phyloP scores from a whole-genome alignment of 805 yeast genomes.

The Yarrowia yakushimensis region DNA sequence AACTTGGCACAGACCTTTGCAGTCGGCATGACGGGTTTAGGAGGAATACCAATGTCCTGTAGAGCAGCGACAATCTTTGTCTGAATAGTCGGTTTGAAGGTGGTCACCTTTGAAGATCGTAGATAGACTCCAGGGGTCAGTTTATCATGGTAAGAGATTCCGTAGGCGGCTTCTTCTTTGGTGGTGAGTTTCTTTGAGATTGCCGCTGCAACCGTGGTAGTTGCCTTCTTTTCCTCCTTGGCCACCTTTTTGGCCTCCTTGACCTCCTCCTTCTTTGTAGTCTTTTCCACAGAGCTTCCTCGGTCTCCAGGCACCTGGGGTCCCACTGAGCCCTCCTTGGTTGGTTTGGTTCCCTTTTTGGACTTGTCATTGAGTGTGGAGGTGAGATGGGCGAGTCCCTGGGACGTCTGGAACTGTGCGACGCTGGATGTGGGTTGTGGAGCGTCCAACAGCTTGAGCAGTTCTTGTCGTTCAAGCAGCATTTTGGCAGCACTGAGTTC shows the following conservation, averaged over 20 bases:
- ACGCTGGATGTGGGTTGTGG: constrained; percentile 72
- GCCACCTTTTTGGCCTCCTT: constrained; percentile 27
- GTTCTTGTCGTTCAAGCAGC: constrained; percentile 72
- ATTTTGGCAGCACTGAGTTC: constrained; percentile 90
- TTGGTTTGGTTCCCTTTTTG: constrained; percentile 46
- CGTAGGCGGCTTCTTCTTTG: constrained; percentile 81
- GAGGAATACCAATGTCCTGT: constrained; percentile 75
- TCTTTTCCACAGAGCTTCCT: constrained; percentile 25
- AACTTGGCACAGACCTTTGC: constrained; percentile 69
- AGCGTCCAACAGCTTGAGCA: constrained; percentile 76
- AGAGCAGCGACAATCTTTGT: constrained; percentile 56
- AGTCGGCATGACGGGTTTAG: constrained; percentile 86
- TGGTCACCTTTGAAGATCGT: constrained; percentile 73
- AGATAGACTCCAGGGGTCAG: constrained; percentile 70
- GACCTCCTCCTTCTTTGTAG: constrained; percentile 6
- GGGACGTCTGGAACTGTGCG: constrained; percentile 74
- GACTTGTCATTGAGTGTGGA: constrained; percentile 66
- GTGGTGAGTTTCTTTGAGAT: constrained; percentile 53
- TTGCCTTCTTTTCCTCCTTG: constrained; percentile 32
- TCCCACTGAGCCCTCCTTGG: constrained; percentile 30
- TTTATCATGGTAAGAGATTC: constrained; percentile 65
- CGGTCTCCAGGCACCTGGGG: constrained; percentile 23
- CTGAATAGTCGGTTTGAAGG: constrained; percentile 74
- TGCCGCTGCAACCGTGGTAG: constrained; percentile 29
- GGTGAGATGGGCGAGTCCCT: constrained; percentile 83